Evolutionary conservation across 768 basidiomycete species (phyloP), one percentile per base, ranked within the genome.

Genomic region (Harrya chromipes): DNA sequence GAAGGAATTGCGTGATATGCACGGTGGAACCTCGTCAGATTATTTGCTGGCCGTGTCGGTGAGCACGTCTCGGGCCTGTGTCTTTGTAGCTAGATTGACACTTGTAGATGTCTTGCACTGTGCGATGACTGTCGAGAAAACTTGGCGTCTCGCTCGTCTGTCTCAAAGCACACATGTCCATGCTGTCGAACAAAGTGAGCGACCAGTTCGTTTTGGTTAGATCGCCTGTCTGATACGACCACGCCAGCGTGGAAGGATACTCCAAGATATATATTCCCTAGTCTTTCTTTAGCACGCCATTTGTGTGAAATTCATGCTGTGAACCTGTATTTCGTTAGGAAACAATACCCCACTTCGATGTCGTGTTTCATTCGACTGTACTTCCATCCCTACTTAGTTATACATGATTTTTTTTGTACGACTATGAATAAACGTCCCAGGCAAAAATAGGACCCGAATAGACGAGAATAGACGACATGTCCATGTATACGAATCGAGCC

Each of bases 1-100:
- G 74, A 43, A 67, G 70, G 21, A 67, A 72, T 42, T 90, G 88
- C 59, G 87, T 90, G 6, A 76, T 90, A 42, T 90, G 87, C 57
- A 86, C 82, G 23, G 70, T 71, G n/a, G 83, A 84, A 49, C 70
- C 75, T 23, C 70, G 87, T 42, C 80, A 85, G 60, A 77, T 90
- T 49, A 86, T 90, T 43, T 90, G 86, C 58, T 90, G 87, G 87
- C 87, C 87, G n/a, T 90, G 87, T 64, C 79, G 87, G 84, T 87
- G 49, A 59, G 77, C 61, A 44, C n/a, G 9, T 17, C 10, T 4
- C 36, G 24, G 24, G 34, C 16, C 20, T 41, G 41, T 10, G 2
- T 10, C 14, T 4, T 37, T 17, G 17, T 40, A 41, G 36, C 17
- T 19, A 6, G 47, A 50, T 42, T 50, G 42, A 53, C 46, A 2